Conservation (phyloP, 495 filamentous ascomycete genomes). For the Aspergillus kassunensis region DNA sequence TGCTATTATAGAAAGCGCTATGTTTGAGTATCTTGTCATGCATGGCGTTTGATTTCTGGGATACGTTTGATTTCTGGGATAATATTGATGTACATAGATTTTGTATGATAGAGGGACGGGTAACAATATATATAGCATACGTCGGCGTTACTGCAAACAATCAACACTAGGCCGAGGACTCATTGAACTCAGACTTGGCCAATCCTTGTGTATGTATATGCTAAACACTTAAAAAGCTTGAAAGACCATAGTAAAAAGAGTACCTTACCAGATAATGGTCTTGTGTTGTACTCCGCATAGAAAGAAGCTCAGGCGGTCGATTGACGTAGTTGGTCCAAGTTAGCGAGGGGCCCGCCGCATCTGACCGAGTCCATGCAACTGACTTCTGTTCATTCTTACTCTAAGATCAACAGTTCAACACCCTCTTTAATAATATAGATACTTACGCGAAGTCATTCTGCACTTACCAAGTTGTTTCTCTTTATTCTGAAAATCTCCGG, state of each 20-base stretch:
- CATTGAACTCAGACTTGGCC: no score
- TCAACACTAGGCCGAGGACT: no score
- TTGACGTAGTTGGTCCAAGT: conserved; percentile 21
- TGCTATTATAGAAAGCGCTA: not conserved
- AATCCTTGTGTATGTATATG: no score
- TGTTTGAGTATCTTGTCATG: no score
- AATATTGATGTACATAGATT: not conserved
- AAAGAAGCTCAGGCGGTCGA: no score
- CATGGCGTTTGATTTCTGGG: not conserved
- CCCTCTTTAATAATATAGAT: not conserved
- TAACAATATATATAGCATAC: not conserved
- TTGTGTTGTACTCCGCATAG: no score
- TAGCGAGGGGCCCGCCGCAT: conserved; percentile 25
- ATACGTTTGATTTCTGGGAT: no score
- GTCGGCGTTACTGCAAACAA: not conserved
- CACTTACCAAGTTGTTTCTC: not conserved
- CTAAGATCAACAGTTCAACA: not conserved
- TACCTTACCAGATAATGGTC: no score
- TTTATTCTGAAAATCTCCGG: not conserved
- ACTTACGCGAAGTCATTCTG: not conserved
- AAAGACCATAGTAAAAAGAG: no score
- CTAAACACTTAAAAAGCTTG: no score
- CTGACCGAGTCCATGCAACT: conserved; percentile 19
- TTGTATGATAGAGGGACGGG: not conserved
- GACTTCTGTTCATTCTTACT: conserved; percentile 1